These are phyloP conservation scores for Sonneratia caseolaris DNA, from an alignment of 345 rosid species.

Conservation along the genomic window DNA sequence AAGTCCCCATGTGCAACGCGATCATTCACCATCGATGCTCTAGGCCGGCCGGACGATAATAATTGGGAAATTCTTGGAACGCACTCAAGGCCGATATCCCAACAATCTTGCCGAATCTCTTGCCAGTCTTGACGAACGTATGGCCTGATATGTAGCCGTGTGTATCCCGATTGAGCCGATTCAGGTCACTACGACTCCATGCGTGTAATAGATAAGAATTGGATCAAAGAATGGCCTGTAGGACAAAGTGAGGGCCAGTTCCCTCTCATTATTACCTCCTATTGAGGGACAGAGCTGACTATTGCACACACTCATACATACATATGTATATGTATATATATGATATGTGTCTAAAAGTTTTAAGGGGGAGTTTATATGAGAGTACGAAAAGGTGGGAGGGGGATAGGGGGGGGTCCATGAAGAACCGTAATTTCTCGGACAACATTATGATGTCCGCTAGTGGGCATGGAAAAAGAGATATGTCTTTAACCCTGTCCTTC, in stretches of 20 bases:
- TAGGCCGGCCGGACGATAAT: background rate
- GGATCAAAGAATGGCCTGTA: no score
- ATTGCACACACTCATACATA: no score
- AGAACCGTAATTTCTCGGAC: background rate
- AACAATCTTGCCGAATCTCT: background rate
- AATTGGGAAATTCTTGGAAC: background rate
- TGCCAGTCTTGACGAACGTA: background rate
- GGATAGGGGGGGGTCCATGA: background rate
- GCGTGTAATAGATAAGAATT: background rate
- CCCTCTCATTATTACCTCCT: no score
- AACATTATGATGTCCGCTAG: slow-evolving; percentile 5
- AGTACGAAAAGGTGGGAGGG: no score
- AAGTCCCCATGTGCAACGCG: background rate
- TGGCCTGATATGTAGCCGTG: background rate
- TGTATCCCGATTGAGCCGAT: background rate
- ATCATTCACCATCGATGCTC: background rate
- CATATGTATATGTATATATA: no score
- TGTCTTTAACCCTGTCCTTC: background rate
- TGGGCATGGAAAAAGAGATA: background rate
- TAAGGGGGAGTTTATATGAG: no score
- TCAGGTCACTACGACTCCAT: background rate
- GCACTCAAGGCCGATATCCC: background rate
- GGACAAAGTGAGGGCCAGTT: no score
- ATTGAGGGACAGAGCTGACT: no score
- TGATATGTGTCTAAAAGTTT: no score